Conservation (phyloP, 306 rosid genomes). For the Cucumis cinereus region DNA sequence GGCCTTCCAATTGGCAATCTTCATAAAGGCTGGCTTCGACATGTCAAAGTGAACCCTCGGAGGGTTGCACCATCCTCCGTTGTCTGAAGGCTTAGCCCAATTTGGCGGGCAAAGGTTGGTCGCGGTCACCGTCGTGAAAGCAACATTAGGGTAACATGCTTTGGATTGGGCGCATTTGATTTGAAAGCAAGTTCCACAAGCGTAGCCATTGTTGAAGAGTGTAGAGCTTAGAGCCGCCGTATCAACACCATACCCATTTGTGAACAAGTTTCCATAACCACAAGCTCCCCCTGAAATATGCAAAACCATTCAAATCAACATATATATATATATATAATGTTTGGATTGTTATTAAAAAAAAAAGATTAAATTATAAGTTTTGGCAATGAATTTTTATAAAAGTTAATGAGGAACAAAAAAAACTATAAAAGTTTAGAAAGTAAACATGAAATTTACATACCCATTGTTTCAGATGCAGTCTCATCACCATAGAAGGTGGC, state of each 20-base stretch:
- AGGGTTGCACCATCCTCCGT: slow-evolving; percentile 95
- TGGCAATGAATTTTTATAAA: too few species aligned
- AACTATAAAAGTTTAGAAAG: too few species aligned
- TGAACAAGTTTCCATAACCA: slow-evolving; percentile 73
- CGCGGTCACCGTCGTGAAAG: slow-evolving; percentile 58
- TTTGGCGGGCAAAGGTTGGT: slow-evolving; percentile 89
- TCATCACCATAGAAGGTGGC: slow-evolving; percentile 94
- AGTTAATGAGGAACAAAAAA: too few species aligned
- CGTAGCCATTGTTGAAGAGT: slow-evolving; percentile 68
- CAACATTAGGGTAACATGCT: slow-evolving; percentile 29
- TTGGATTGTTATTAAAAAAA: too few species aligned
- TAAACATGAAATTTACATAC: slow-evolving; percentile 16
- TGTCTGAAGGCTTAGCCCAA: slow-evolving; percentile 52
- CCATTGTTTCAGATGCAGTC: slow-evolving; percentile 80
- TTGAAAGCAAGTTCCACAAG: slow-evolving; percentile 74
- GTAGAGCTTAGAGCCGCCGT: slow-evolving; percentile 75
- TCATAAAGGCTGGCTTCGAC: slow-evolving; percentile 93
- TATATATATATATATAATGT: too few species aligned
- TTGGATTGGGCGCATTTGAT: slow-evolving; percentile 54
- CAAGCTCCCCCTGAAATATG: slow-evolving; percentile 65
- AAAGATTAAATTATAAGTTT: too few species aligned
- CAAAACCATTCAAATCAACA: neutral
- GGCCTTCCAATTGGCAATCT: slow-evolving; percentile 59
- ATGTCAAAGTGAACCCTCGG: slow-evolving; percentile 79
- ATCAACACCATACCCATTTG: slow-evolving; percentile 64